Conservation (phyloP, 805 yeast species). For the Kazachstania bromeliacearum region DNA sequence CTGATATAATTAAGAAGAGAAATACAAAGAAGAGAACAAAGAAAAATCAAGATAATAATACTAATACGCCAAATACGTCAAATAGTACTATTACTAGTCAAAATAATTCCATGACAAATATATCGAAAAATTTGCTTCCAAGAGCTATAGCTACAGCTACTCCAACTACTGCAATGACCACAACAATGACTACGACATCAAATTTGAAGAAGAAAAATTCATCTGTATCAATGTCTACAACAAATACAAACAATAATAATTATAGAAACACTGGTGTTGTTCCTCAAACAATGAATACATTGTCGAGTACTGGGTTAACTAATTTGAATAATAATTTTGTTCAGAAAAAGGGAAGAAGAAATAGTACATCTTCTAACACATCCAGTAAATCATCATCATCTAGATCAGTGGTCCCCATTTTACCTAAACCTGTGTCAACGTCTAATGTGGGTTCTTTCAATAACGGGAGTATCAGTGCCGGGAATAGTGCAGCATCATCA, state of each 20-base stretch:
- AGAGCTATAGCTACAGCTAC: slow-evolving; percentile 8
- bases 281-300: slow-evolving; percentile 1
- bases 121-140: slow-evolving; percentile 9
- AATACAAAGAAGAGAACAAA: slow-evolving; percentile 48
- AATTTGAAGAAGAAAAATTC: slow-evolving; percentile 4
- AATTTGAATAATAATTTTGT: background rate
- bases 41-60: slow-evolving; percentile 10
- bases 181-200: slow-evolving; percentile 1
- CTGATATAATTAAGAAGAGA: slow-evolving; percentile 87
- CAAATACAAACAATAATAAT: slow-evolving; percentile 2
- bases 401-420: slow-evolving; percentile 27
- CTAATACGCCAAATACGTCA: background rate
- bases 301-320: background rate
- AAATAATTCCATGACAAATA: slow-evolving; percentile 4
- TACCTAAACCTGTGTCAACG: slow-evolving; percentile 28
- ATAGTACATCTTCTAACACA: slow-evolving; percentile 25
- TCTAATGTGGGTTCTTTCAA: slow-evolving; percentile 4
- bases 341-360: slow-evolving; percentile 19
- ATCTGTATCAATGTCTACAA: slow-evolving; percentile 1
- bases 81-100: slow-evolving; percentile 5
- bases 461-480: slow-evolving; percentile 14
- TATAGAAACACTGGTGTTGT: background rate
- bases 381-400: slow-evolving; percentile 26
- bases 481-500: slow-evolving; percentile 25
- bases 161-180: slow-evolving; percentile 9